Percentiles rank a stretch among this genome's conserved stretches.
Conservation (phyloP, 1,139 yeast genomes). For the Pichia sp. region DNA sequence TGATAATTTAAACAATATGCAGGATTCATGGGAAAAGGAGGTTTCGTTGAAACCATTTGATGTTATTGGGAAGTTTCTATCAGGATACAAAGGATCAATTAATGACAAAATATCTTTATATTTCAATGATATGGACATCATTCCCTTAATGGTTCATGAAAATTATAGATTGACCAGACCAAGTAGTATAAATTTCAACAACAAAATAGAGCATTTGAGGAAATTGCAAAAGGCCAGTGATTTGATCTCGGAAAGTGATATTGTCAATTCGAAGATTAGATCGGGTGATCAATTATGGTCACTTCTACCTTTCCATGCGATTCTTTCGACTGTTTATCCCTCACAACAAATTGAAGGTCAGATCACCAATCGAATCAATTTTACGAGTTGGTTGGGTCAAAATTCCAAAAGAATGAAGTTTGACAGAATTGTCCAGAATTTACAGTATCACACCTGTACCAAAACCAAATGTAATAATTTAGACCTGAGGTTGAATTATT, state of each 20-base stretch:
- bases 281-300: constrained; percentile 96
- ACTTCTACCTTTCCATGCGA: constrained; percentile 85
- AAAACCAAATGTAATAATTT: constrained; percentile 68
- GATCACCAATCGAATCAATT: constrained; percentile 60
- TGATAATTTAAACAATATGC: constrained; percentile 43
- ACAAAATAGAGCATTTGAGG: constrained; percentile 43
- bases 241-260: constrained; percentile 65
- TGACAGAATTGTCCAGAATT: constrained; percentile 70
- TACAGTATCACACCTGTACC: constrained; percentile 81
- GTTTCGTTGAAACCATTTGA: constrained; percentile 91
- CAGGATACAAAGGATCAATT: constrained; percentile 49
- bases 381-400: constrained; percentile 87
- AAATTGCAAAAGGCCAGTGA: constrained; percentile 77
- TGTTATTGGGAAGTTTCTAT: constrained; percentile 63
- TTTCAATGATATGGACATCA: constrained; percentile 90
- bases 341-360: constrained; percentile 70
- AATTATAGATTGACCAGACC: constrained; percentile 72
- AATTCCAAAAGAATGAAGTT: constrained; percentile 79
- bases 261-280: constrained; percentile 72
- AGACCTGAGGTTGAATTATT: constrained; percentile 71
- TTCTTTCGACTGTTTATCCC: constrained; percentile 81
- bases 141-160: constrained; percentile 95
- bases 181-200: constrained; percentile 20
- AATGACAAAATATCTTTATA: constrained; percentile 84
- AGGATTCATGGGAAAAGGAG: constrained; percentile 80